These are phyloP conservation scores for Crithidia sp. DNA, from an alignment of 208 protist genomes.

Conservation along the genomic window DNA sequence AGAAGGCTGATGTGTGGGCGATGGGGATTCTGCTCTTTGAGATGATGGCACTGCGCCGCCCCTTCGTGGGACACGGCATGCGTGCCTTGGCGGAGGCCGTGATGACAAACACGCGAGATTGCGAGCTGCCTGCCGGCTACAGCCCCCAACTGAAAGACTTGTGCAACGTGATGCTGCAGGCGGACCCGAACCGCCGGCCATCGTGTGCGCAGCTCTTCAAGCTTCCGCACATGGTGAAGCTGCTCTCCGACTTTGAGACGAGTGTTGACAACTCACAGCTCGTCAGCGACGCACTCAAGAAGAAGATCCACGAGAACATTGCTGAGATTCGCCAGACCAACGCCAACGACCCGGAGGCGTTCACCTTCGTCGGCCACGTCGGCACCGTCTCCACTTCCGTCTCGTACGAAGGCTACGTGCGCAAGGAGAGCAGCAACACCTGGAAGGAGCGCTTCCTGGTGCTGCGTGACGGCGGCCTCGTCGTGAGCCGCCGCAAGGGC, in stretches of 20 bases:
- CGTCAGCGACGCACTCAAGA: conserved; percentile 51
- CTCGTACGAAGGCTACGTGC: conserved; percentile 54
- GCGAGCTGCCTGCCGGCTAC: conserved; percentile 63
- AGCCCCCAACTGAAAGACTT: conserved; percentile 61
- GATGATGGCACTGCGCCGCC: conserved; percentile 77
- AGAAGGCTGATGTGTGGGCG: conserved; percentile 93
- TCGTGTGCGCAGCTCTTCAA: conserved; percentile 57
- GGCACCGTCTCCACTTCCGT: conserved; percentile 43
- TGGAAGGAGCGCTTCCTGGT: conserved; percentile 76
- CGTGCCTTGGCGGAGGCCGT: conserved; percentile 60
- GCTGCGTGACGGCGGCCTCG: conserved; percentile 47
- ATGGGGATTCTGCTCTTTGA: conserved; percentile 87
- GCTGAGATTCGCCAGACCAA: conserved; percentile 52
- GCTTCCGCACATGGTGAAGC: conserved; percentile 61
- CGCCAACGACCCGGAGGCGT: conserved; percentile 37
- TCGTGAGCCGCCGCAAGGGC: conserved; percentile 56
- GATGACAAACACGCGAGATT: conserved; percentile 68
- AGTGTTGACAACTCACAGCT: conserved; percentile 51
- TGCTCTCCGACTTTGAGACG: conserved; percentile 61
- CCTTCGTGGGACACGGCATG: conserved; percentile 80
- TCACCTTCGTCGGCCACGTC: conserved; percentile 45
- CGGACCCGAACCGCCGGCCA: conserved; percentile 52
- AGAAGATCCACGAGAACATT: conserved; percentile 56
- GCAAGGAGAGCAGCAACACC: conserved; percentile 54
- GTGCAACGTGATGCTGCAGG: conserved; percentile 67